Percentiles rank a stretch among this genome's conserved stretches.
These are phyloP conservation scores for Rhizophora mangle DNA, from an alignment of 345 rosid species.

Conservation along the genomic window DNA sequence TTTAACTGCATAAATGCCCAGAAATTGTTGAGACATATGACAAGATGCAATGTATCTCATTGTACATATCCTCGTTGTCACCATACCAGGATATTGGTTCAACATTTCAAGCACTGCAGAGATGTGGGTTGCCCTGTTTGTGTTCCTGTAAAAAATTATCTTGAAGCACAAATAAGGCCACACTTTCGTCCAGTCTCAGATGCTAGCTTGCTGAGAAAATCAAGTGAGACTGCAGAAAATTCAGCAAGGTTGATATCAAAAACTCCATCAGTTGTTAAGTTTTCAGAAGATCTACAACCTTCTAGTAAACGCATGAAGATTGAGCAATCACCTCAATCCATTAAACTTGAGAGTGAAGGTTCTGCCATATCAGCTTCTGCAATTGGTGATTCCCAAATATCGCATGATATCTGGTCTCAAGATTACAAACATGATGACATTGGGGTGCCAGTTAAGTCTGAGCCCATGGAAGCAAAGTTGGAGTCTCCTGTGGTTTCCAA, in stretches of 20 bases:
- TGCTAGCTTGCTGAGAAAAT: conserved; percentile 40
- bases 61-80: conserved; percentile 77
- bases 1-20: conserved; percentile 54
- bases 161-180: conserved; percentile 49
- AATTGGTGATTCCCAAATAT: conserved; percentile 32
- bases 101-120: conserved; percentile 62
- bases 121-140: conserved; percentile 80
- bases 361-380: conserved; percentile 37
- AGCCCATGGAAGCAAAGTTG: conserved; percentile 49
- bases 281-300: conserved; percentile 58
- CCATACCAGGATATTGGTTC: conserved; percentile 60
- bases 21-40: conserved; percentile 74
- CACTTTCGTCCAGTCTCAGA: conserved; percentile 41
- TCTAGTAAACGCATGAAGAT: conserved; percentile 76
- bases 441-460: conserved; percentile 46
- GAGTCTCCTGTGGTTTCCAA: conserved; percentile 49
- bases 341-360: conserved; percentile 44
- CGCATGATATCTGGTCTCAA: conserved; percentile 46
- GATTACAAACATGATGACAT: conserved; percentile 45
- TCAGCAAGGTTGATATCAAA: conserved; percentile 42
- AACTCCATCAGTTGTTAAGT: conserved; percentile 40
- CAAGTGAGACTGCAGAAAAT: conserved; percentile 42
- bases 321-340: conserved; percentile 55
- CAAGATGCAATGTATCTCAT: conserved; percentile 47
- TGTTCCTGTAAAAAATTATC: conserved; percentile 62